A percentile compares a stretch with the other conserved stretches of the same genome.
Conservation (phyloP, 768 basidiomycete species). For the Boletus reticuloceps region DNA sequence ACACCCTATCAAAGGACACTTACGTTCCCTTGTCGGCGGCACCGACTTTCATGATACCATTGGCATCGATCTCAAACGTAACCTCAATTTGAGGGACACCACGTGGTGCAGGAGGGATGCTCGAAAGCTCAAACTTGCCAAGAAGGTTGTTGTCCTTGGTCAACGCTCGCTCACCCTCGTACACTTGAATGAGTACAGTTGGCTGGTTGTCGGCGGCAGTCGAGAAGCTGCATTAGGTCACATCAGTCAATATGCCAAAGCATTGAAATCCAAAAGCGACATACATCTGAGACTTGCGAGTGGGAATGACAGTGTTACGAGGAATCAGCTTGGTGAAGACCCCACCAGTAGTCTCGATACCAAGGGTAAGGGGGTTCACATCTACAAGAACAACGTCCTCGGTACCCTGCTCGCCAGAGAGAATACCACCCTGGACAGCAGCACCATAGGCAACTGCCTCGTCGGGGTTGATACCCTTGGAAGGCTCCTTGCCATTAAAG, state of each 20-base stretch:
- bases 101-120: slow-evolving; percentile 93
- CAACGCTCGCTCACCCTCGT: slow-evolving; percentile 89
- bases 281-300: slow-evolving; percentile 92
- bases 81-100: slow-evolving; percentile 98
- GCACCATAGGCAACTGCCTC: slow-evolving; percentile 88
- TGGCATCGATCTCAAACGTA: slow-evolving; percentile 92
- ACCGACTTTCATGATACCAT: slow-evolving; percentile 92
- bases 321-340: slow-evolving; percentile 98
- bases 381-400: slow-evolving; percentile 93
- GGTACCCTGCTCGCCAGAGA: slow-evolving; percentile 90
- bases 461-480: background rate
- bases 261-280: slow-evolving; percentile 16
- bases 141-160: slow-evolving; percentile 99
- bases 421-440: slow-evolving; percentile 97
- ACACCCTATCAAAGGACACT: slow-evolving; percentile 23
- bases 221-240: slow-evolving; percentile 45
- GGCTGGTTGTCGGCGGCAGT: slow-evolving; percentile 82
- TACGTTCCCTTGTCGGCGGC: slow-evolving; percentile 94
- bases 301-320: slow-evolving; percentile 92
- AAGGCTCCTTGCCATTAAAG: slow-evolving; percentile 79
- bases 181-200: slow-evolving; percentile 95
- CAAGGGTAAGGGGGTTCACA: slow-evolving; percentile 94
- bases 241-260: background rate
- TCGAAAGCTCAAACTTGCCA: slow-evolving; percentile 91
- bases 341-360: slow-evolving; percentile 98